Evolutionary conservation across 2,329 filamentous ascomycete species (phyloP).

Genomic region (Claviceps sp.): DNA sequence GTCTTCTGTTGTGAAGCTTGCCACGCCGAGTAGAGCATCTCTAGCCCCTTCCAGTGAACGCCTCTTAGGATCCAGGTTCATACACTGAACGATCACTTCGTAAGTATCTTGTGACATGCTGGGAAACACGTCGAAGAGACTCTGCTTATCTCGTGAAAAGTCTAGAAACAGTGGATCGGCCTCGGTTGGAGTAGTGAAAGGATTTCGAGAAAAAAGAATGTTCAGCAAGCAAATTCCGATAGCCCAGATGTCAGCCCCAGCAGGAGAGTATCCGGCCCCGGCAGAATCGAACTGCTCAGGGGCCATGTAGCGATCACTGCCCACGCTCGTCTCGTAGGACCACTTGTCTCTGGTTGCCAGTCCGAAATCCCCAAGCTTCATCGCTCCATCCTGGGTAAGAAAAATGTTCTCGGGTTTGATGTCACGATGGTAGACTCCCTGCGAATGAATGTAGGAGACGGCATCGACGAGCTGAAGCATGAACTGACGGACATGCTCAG

Average conservation of each 20-base stretch:
- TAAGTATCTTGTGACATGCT: conserved; percentile 98
- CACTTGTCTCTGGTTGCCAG: conserved; percentile 79
- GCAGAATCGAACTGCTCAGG: conserved; percentile 93
- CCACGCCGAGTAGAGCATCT: conserved; percentile 61
- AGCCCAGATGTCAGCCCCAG: conserved; percentile 91
- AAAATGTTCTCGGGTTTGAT: conserved; percentile 99
- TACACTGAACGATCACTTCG: conserved; percentile 78
- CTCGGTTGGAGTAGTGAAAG: conserved; percentile 80
- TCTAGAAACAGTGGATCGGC: conserved; percentile 89
- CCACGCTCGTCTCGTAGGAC: conserved; percentile 87
- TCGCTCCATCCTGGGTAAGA: conserved; percentile 66
- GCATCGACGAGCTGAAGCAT: conserved; percentile 90
- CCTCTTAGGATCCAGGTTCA: conserved; percentile 83
- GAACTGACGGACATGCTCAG: conserved; percentile 91
- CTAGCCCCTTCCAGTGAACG: conserved; percentile 69
- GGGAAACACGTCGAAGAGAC: conserved; percentile 93
- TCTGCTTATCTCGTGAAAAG: conserved; percentile 86
- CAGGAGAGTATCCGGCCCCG: conserved; percentile 78
- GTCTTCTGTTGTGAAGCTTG: conserved; percentile 89
- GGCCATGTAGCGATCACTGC: conserved; percentile 98
- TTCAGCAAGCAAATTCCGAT: conserved; percentile 95
- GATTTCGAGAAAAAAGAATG: conserved; percentile 91
- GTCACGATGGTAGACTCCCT: conserved; percentile 89
- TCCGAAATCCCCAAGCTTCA: conserved; percentile 97
- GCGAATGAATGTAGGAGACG: conserved; percentile 78